Conservation (phyloP, 2,329 filamentous ascomycete genomes). For the Sclerotiophoma versabilis region DNA sequence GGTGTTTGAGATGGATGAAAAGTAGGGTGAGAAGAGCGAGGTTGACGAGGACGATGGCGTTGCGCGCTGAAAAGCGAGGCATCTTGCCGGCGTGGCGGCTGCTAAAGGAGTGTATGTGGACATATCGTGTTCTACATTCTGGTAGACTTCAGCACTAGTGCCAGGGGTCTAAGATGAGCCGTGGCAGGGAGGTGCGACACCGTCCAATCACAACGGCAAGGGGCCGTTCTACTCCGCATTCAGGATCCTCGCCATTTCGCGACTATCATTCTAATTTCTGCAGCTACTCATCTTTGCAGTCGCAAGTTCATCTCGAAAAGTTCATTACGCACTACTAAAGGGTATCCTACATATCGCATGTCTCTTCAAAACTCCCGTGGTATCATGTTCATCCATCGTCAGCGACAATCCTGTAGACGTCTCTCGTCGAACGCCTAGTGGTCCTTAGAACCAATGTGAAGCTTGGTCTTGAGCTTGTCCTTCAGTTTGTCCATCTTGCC, state of each 20-base stretch:
- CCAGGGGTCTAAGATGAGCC: not conserved
- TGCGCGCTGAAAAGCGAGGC: slow-evolving; percentile 42
- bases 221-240: slow-evolving; percentile 4
- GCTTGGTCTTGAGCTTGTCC: slow-evolving; percentile 73
- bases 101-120: not conserved
- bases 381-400: slow-evolving; percentile 31
- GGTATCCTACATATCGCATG: slow-evolving; percentile 14
- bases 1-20: slow-evolving; percentile 40
- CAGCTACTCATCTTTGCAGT: not conserved
- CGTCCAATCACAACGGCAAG: slow-evolving; percentile 3
- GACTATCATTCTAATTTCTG: not conserved
- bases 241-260: not conserved
- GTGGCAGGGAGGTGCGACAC: not conserved
- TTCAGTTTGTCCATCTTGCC: slow-evolving; percentile 48
- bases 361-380: slow-evolving; percentile 21
- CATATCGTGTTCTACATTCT: not conserved
- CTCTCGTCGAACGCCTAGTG: slow-evolving; percentile 21
- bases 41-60: slow-evolving; percentile 31
- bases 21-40: slow-evolving; percentile 36
- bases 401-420: slow-evolving; percentile 8
- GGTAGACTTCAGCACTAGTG: not conserved
- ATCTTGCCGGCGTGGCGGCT: slow-evolving; percentile 24
- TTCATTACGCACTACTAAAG: slow-evolving; percentile 14
- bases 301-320: not conserved
- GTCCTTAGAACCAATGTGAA: slow-evolving; percentile 59